Base-by-base conservation (phyloP, 768 basidiomycete genomes). In the Candolleomyces eurysporus region DNA sequence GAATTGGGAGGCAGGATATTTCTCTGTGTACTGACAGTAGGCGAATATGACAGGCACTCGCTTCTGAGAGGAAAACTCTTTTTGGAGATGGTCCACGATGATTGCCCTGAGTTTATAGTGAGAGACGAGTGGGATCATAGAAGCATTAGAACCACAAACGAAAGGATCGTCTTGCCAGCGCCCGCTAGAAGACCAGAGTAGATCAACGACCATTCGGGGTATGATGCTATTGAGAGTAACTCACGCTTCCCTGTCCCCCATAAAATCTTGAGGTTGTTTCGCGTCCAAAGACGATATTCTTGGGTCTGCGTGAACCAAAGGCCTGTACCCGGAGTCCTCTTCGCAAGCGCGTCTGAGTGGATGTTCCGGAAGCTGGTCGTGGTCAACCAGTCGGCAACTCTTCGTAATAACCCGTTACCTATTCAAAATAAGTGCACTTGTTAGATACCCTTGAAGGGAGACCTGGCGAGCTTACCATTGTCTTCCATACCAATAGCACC, bases 181-280 rank as follows among this genome's bases (percentile, higher is more conserved):
- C 56, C 56, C 11, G 56, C 56, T 57, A 30, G 5, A 5, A 46
- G 4, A 3, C 17, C 14, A 22, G 36, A 11, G 11, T 1, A 36
- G 36, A 6, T 46, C 9, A 57, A 40, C 4, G 2, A n/a, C 26
- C n/a, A 36, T 19, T 43, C 2, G 5, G 1, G 13, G 1, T 10
- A 2, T 39, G 36, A 43, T 5, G 3, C 14, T 39, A 3, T 17
- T 19, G 40, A 31, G 31, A 26, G 4, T 4, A 2, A 26, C 26
- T 26, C 26, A 57, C 55, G 55, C 17, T 40, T 57, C 17, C 55
- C 55, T 3, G 31, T 57, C 14, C 55, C 55, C 55, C 55, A 57
- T 21, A 57, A 4, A 43, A 45, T 22, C 36, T n/a, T 39, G 17
- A 31, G 13, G 17, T 13, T 43, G 55, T 4, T 57, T 13, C 40